These are phyloP conservation scores for Tolypocladium pustulatum DNA, from an alignment of 2,329 filamentous ascomycete genomes.

Conservation along the genomic window DNA sequence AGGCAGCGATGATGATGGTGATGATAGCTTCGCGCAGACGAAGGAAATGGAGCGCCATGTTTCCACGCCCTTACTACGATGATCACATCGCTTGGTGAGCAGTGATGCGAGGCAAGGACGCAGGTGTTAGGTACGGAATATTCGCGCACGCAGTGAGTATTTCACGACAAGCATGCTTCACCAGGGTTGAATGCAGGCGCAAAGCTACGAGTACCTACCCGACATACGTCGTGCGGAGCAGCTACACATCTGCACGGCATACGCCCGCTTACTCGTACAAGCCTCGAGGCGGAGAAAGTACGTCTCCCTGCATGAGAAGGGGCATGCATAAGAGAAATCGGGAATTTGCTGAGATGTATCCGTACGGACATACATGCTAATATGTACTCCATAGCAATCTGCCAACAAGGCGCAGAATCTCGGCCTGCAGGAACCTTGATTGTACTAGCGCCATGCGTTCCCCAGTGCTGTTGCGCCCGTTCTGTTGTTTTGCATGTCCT, in stretches of 20 bases:
- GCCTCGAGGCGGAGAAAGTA: no score
- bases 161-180: not conserved
- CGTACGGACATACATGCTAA: not conserved
- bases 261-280: no score
- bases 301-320: no score
- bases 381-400: not conserved
- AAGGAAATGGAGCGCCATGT: not conserved
- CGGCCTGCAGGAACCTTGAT: not conserved
- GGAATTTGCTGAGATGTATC: not conserved
- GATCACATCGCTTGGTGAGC: not conserved
- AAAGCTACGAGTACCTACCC: no score
- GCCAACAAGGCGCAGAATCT: not conserved
- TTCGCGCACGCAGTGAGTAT: not conserved
- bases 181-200: no score
- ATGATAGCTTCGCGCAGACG: not conserved
- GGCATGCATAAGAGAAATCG: no score
- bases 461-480: not conserved
- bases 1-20: not conserved
- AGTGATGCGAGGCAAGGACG: not conserved
- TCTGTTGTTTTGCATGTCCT: not conserved
- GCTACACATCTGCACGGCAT: no score
- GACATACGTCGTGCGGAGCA: no score
- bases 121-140: not conserved
- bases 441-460: not conserved
- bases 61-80: not conserved